Evolutionary conservation across 257 asterid genomes (phyloP), one percentile per base, ranked within the genome.

Genomic region (Thymus mandschuricus): DNA sequence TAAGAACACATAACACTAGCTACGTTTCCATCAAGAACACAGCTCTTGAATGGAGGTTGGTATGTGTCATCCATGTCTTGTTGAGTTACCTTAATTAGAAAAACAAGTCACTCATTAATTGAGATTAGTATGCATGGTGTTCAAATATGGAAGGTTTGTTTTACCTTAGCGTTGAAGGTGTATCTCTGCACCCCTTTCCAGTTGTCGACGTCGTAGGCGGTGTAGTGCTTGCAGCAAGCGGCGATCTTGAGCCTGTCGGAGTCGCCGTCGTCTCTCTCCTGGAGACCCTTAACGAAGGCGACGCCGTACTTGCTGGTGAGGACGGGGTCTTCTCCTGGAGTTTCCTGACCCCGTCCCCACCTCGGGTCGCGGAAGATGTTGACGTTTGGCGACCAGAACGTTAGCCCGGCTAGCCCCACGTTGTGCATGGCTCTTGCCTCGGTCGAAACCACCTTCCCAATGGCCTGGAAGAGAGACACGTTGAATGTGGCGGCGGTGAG

Each of bases 261-360:
- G 48, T 88, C 85, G 46, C 89, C 95, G 29, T 92, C 99, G n/a
- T 88, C 97, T 41, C 88, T 71, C 52, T 86, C 76, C 60, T 89
- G 91, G 56, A 86, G 73, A 0, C 88, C 92, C 76, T 81, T 73
- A 0, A 95, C 97, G 43, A 80, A 86, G 1, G 85, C 88, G 3
- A 77, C 87, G 0, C 83, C 90, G 63, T 84, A 88, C 59, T 78
- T 84, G 80, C 89, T 76, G 15, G 88, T 11, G 2, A 88, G 91
- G 12, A 81, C 43, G 11, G 99, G 99, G 83, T 95, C 99, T 79
- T 95, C 99, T 0, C 99, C 99, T 0, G 99, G 91, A 3, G 98
- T 92, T 73, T 95, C 99, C 41, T 95, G 99, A 66, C 97, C 98
- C 54, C 99, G 77, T 8, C 98, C 99, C 99, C 99, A 95, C 75